Base-by-base conservation (phyloP, 2,329 filamentous ascomycete genomes). In the Fusarium sp. region DNA sequence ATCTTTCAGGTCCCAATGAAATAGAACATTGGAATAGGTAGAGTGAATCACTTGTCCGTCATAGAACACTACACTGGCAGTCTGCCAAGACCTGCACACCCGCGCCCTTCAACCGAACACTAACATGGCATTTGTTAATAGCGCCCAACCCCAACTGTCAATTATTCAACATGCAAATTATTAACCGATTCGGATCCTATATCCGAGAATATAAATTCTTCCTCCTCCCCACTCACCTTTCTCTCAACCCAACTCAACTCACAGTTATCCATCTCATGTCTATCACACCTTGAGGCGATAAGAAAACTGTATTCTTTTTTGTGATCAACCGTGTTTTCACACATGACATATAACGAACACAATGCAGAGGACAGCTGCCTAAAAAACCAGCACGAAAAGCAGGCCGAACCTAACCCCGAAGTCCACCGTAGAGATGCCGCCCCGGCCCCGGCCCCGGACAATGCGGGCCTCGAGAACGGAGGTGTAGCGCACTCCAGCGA, bases 281-380 rank as follows among this genome's bases (percentile, higher is more conserved):
- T 36, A 58, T 27, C 18, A 39, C 22, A 29, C 25, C 36, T n/a
- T 44, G 29, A 59, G 38, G 41, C 39, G 27, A 20, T 25, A 53
- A 35, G 9, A 17, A 39, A 36, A 18, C 22, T 29, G 53, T 45
- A 35, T 42, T 44, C 42, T 35, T 70, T 65, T 31, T 50, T 63
- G 42, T 56, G 49, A 60, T 71, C 47, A 25, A 39, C 22, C 27
- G 52, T 55, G 39, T 62, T 50, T 57, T n/a, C 46, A 33, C 69
- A 49, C 46, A 72, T 72, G 70, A 70, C 57, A 60, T 67, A 57
- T 64, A 41, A 42, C 54, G 25, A 52, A 46, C 29, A 68, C 67
- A 73, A 83, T 75, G 75, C 75, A 77, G 75, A 77, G 75, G 75
- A 77, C 73, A 77, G 62, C 75, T 77, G 75, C 75, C 59, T 76